Evolutionary conservation across 2,329 filamentous ascomycete genomes (phyloP).

Genomic region (Hymenoscyphus repandus): DNA sequence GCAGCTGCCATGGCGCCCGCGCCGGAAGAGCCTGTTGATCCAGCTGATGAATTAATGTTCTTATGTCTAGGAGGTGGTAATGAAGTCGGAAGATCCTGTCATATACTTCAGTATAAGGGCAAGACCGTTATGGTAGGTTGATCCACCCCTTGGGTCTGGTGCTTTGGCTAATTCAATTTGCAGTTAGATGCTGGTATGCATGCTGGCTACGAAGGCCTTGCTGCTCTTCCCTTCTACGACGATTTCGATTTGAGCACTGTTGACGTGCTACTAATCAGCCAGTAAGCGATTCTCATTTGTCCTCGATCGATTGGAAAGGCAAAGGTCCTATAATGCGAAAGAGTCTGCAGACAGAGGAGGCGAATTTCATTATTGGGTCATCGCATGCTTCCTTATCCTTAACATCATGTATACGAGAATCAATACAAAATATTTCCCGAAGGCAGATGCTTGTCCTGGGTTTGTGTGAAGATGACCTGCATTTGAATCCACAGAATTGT

Average conservation of each 20-base stretch:
- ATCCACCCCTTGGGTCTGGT: neutral
- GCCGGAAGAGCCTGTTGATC: constrained; percentile 83
- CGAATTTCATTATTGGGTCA: neutral
- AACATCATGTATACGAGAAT: constrained; percentile 35
- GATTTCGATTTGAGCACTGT: constrained; percentile 97
- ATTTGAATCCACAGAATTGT: constrained; percentile 21
- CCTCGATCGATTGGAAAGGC: constrained; percentile 1
- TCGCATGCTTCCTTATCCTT: neutral
- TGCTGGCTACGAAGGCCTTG: constrained; percentile 90
- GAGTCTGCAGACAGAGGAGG: neutral
- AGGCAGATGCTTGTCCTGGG: constrained; percentile 31
- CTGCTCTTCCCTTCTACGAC: constrained; percentile 93
- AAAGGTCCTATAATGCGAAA: neutral
- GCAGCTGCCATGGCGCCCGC: constrained; percentile 64
- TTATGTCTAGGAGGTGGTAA: constrained; percentile 91
- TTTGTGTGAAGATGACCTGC: constrained; percentile 27
- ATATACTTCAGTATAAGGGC: constrained; percentile 98
- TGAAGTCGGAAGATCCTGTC: constrained; percentile 93
- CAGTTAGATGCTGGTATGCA: constrained; percentile 94
- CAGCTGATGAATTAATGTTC: constrained; percentile 90
- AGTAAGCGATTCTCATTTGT: constrained; percentile 63
- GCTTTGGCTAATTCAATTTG: constrained; percentile 6
- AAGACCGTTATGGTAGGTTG: constrained; percentile 91
- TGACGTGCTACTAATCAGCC: constrained; percentile 94
- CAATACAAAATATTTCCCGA: constrained; percentile 39